Base-by-base conservation (phyloP, 2,329 filamentous ascomycete species). In the Thielaviopsis euricoi region DNA sequence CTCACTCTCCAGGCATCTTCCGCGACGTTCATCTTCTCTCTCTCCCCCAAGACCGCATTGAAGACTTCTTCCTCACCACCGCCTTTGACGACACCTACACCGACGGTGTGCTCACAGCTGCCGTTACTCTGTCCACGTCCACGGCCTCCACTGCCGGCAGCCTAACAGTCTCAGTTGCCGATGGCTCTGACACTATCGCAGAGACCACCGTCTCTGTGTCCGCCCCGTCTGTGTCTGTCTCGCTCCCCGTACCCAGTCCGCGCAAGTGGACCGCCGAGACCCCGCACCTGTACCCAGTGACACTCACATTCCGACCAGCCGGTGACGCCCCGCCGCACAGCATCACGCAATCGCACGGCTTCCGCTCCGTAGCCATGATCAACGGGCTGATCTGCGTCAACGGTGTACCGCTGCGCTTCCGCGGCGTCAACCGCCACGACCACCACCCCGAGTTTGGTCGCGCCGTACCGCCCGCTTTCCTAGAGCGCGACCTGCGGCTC, bases 361-460 rank as follows among this genome's bases (percentile, higher is more conserved):
- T 88, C 64, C 78, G 83, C 3, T 72, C 73, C 6, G 74, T 82
- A 0, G 80, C 84, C 62, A 73, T 85, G 48, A 77, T 79, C 43
- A 72, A 81, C 48, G 79, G 82, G 0, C 71, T 83, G 25, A 74
- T 85, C 62, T 75, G 75, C 54, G 78, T 88, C 61, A 87, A 87
- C 58, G 83, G 83, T 1, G 74, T 73, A 19, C 74, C 80, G 0
- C 75, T 87, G 58, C 77, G 84, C 15, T 74, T 88, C 63, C 78
- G 81, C 17, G 85, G 84, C 1, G 81, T 82, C 5, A 87, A 87
- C 64, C 75, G 83, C 37, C 85, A 87, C 62, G 85, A 88, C 60
- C 82, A 87, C 62, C 80, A 86, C 63, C 78, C 82, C 0, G 70
- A 75, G 58, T 76, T 75, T 5, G 83, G 83, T 0, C 76, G 83